Evolutionary conservation across 371 early-diverging fungal genomes (phyloP), one percentile per base, ranked within the genome.

Genomic region (Circinella umbellata): DNA sequence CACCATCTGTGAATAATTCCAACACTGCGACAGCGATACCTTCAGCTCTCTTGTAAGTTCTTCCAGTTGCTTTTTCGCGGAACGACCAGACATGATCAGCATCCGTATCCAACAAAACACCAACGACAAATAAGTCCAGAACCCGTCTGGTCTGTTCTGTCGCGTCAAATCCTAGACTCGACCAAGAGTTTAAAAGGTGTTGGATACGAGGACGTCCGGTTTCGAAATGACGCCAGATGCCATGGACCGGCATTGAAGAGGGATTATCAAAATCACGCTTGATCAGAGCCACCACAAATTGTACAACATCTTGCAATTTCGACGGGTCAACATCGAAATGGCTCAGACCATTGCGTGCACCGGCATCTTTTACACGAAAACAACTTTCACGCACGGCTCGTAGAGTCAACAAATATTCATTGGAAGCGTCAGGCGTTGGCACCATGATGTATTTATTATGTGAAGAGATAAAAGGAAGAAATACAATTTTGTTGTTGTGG

Each of bases 41-140:
- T 73, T 97, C 97, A 2, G 93, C 90, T 46, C 96, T 80, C 48
- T 81, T 80, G 70, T 88, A 89, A 4, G 66, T 67, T 63, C 82
- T 70, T 20, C 92, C 87, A 0, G 87, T 77, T 48, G 81, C 78
- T 46, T 71, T 70, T 68, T 90, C 93, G 47, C 76, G 73, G 76
- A 86, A 96, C n/a, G 79, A 75, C 96, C 96, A 97, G 17, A 78
- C 65, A 69, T 87, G 86, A 6, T 94, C 95, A 0, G 96, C 96
- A 3, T 96, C 96, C 6, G 96, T 94, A 67, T 97, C 97, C 68
- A 97, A 78, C 35, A 97, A 82, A n/a, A 95, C 94, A 13, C 93
- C 93, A 9, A 96, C 90, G 34, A 95, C 91, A 69, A 93, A 89
- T 65, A 96, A 82, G 76, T 97, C 97, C 36, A 96, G 81, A 13